Percentiles rank a stretch among this genome's conserved stretches.
Evolutionary conservation across 805 yeast species (phyloP).

Genomic region (Cyberlindnera misumaiensis): DNA sequence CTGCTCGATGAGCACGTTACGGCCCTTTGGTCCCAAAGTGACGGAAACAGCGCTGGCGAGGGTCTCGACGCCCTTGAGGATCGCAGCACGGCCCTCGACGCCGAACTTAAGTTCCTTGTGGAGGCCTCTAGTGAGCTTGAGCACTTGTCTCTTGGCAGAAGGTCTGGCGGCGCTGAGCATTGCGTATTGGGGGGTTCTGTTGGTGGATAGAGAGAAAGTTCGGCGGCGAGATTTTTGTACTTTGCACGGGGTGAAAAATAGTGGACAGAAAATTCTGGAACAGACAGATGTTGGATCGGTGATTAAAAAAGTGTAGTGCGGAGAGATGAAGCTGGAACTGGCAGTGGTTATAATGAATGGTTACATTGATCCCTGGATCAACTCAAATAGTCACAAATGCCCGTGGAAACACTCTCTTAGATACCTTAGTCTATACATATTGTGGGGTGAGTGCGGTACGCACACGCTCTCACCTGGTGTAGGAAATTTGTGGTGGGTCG

Average conservation of each 20-base stretch:
- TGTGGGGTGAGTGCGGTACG: too few species aligned
- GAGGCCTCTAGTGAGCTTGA: conserved; percentile 25
- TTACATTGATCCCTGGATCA: too few species aligned
- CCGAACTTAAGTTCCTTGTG: conserved; percentile 97
- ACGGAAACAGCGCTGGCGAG: conserved; percentile 90
- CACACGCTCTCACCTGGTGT: background rate
- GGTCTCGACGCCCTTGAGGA: conserved; percentile 87
- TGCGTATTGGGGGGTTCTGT: conserved; percentile 10
- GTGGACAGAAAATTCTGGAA: too few species aligned
- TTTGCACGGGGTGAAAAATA: too few species aligned
- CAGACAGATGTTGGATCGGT: too few species aligned
- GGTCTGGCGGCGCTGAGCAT: conserved; percentile 25
- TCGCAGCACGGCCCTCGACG: conserved; percentile 47
- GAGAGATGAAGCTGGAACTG: too few species aligned
- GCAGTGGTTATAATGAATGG: too few species aligned
- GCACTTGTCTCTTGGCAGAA: conserved; percentile 17
- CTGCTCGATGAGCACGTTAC: conserved; percentile 96
- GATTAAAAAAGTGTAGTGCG: too few species aligned
- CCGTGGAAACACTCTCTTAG: too few species aligned
- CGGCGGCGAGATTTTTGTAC: background rate
- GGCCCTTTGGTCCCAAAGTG: conserved; percentile 96
- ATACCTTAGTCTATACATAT: too few species aligned
- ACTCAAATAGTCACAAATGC: too few species aligned
- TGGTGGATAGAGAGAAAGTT: background rate
- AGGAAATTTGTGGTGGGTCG: too few species aligned